These are phyloP conservation scores for Fusarium sp. DNA, from an alignment of 2,329 filamentous ascomycete genomes.

Conservation along the genomic window DNA sequence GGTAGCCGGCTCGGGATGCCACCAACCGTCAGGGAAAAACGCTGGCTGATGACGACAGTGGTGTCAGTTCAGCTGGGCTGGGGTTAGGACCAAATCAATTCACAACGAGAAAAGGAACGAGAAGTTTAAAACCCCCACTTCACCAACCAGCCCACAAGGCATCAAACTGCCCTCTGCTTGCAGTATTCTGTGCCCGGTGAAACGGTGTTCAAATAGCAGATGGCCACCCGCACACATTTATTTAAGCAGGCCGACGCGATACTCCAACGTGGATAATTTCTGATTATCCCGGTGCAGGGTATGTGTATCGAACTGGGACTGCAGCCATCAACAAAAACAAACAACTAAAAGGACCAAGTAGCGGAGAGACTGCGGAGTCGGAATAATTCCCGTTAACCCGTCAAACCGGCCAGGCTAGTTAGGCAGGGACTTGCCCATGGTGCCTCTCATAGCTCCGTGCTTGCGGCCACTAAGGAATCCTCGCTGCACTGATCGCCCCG, in stretches of 20 bases:
- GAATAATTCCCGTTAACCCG: slow-evolving; percentile 38
- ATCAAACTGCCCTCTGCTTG: background rate
- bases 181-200: background rate
- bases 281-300: slow-evolving; percentile 4
- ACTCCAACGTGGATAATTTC: too few species aligned
- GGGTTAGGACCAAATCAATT: slow-evolving; percentile 15
- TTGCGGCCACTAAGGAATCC: slow-evolving; percentile 31
- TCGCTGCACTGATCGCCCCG: slow-evolving; percentile 43
- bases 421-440: slow-evolving; percentile 19
- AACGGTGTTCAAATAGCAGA: too few species aligned
- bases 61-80: slow-evolving; percentile 44
- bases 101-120: slow-evolving; percentile 9
- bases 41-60: slow-evolving; percentile 31
- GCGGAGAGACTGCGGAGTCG: slow-evolving; percentile 28
- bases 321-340: slow-evolving; percentile 7
- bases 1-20: background rate
- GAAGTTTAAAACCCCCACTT: slow-evolving; percentile 6
- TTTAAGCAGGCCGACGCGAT: too few species aligned
- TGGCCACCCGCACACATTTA: too few species aligned
- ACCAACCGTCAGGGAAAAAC: slow-evolving; percentile 14
- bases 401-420: slow-evolving; percentile 16
- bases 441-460: slow-evolving; percentile 38
- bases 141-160: background rate
- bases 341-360: slow-evolving; percentile 8
- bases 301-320: background rate